Base-by-base conservation (phyloP, 306 rosid species). In the Lathyrus aphaca region DNA sequence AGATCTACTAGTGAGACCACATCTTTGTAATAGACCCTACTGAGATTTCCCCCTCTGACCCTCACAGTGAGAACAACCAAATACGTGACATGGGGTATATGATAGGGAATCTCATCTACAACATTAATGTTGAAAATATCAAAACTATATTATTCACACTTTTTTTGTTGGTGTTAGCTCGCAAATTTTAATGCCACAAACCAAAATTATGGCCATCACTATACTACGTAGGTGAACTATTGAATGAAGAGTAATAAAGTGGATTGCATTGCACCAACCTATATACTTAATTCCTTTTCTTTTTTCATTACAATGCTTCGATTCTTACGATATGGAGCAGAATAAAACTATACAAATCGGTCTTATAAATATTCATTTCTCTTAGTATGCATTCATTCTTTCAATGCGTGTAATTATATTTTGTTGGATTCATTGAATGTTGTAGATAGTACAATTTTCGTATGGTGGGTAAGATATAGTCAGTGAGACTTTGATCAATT, bases 21-120 rank as follows among this genome's bases (percentile, higher is more conserved):
- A 79, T 82, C 83, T 82, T 75, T 4, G 39, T 32, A 19, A 66
- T 55, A 61, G 81, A 39, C 37, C 86, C 86, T 75, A 82, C 81
- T 7, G 7, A 76, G 86, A 79, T 79, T 62, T 79, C 55, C 42
- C 40, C 30, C 56, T 48, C 73, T 73, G 76, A 74, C 70, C 77
- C 66, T 80, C 74, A 75, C 80, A 74, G 53, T 69, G 58, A 68
- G 56, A 55, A 4, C 67, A 32, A 21, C 27, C 27, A 39, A 44
- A 73, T 74, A 78, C 78, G 32, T 72, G 64, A 66, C 78, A 78
- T 72, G 16, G 18, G 68, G 19, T 45, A n/a, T 49, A 39, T 78
- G 74, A 67, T 72, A 27, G 66, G 4, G 66, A 78, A 73, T 79
- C 79, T 79, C 79, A 79, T 48, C 74, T 21, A 13, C 42, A 59